Conservation (phyloP, 805 yeast species). For the Candida morakotiae region DNA sequence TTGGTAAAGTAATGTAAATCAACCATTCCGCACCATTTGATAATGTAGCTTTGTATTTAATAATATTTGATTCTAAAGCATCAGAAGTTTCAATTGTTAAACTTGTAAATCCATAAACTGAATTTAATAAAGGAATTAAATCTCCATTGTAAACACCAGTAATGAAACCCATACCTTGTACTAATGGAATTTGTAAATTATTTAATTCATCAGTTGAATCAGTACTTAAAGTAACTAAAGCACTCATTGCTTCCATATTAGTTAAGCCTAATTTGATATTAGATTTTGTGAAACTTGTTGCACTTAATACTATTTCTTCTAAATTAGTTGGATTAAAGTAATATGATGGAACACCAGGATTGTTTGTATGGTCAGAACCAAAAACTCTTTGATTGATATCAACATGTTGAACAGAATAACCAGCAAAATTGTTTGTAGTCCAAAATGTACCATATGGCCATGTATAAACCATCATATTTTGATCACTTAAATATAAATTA, state of each 20-base stretch:
- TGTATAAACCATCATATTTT: conserved; percentile 52
- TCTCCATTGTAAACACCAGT: conserved; percentile 56
- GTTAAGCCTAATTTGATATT: conserved; percentile 37
- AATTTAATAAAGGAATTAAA: conserved; percentile 43
- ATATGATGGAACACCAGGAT: conserved; percentile 39
- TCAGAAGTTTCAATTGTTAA: conserved; percentile 21
- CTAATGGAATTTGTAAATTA: conserved; percentile 52
- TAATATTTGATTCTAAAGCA: conserved; percentile 34
- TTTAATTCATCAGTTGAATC: conserved; percentile 31
- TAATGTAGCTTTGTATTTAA: conserved; percentile 53
- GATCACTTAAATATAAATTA: conserved; percentile 52
- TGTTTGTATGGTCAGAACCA: conserved; percentile 46
- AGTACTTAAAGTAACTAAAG: conserved; percentile 32
- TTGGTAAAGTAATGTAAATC: conserved; percentile 54
- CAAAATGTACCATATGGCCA: conserved; percentile 68
- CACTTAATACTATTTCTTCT: conserved; percentile 54
- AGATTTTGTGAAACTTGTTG: conserved; percentile 39
- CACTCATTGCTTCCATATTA: conserved; percentile 50
- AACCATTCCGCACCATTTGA: conserved; percentile 61
- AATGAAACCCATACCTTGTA: conserved; percentile 81
- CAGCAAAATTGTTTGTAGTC: conserved; percentile 40
- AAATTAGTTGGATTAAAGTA: conserved; percentile 54
- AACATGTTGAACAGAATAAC: conserved; percentile 62
- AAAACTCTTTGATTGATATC: conserved; percentile 37
- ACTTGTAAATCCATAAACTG: conserved; percentile 20